phyloP scores from a whole-genome alignment of 768 basidiomycete genomes.

The Clitopilus passeckerianus region DNA sequence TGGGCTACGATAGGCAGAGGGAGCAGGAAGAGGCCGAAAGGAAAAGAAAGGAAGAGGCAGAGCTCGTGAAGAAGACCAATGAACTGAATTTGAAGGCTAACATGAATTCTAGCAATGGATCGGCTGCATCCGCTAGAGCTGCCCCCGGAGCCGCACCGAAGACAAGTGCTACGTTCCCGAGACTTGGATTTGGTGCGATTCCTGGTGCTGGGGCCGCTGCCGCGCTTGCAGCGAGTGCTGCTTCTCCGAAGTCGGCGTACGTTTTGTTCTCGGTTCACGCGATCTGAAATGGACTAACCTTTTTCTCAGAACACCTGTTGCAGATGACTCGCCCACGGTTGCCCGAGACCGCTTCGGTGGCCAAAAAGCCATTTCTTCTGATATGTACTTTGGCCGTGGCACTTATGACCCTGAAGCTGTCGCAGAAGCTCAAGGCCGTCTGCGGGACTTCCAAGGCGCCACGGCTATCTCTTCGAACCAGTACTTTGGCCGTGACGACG shows the following conservation, averaged over 20 bases:
- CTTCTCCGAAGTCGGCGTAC: constrained; percentile 12
- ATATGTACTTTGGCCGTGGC: constrained; percentile 94
- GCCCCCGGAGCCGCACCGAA: constrained; percentile 1
- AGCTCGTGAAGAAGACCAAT: constrained; percentile 34
- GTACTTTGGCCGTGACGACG: constrained; percentile 93
- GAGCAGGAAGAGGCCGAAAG: constrained; percentile 78
- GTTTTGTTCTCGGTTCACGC: background rate
- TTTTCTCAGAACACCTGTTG: constrained; percentile 18
- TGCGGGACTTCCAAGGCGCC: constrained; percentile 86
- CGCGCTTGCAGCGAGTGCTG: constrained; percentile 32
- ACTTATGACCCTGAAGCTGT: constrained; percentile 72
- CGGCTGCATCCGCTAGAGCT: constrained; percentile 8
- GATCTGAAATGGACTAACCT: constrained; percentile 2
- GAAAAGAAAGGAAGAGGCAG: constrained; percentile 51
- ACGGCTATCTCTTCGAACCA: constrained; percentile 92
- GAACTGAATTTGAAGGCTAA: constrained; percentile 32
- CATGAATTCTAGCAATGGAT: constrained; percentile 16
- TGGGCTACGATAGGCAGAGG: constrained; percentile 84
- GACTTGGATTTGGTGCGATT: constrained; percentile 82
- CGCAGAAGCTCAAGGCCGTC: constrained; percentile 74
- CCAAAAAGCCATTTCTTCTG: constrained; percentile 96
- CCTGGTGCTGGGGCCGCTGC: constrained; percentile 57
- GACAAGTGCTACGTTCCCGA: constrained; percentile 45
- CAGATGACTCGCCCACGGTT: constrained; percentile 63
- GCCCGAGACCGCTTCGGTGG: constrained; percentile 88